Percentiles rank a stretch among this genome's conserved stretches.
Evolutionary conservation across 2,329 filamentous ascomycete genomes (phyloP).

Genomic region (Aspergillaceae sp.): DNA sequence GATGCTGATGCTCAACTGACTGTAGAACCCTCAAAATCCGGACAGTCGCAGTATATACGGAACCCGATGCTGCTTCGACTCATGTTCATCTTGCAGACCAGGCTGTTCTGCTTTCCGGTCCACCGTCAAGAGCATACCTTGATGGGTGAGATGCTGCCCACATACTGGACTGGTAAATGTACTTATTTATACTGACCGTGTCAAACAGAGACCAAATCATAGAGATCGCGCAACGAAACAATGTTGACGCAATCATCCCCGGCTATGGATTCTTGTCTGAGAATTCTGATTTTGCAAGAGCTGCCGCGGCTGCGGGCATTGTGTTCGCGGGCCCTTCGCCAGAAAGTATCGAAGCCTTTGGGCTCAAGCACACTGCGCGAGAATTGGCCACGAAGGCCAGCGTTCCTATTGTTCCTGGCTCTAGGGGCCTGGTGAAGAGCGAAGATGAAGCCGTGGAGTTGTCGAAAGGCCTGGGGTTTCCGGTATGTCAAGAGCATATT

Average conservation of each 20-base stretch:
- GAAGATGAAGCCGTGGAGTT: slow-evolving; percentile 41
- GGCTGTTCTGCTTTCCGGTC: slow-evolving; percentile 42
- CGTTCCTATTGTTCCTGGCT: slow-evolving; percentile 49
- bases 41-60: slow-evolving; percentile 52
- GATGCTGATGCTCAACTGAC: not conserved
- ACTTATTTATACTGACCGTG: not conserved
- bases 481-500: slow-evolving; percentile 23
- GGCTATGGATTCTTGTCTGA: slow-evolving; percentile 62
- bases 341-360: slow-evolving; percentile 47
- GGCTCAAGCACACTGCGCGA: slow-evolving; percentile 51
- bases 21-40: slow-evolving; percentile 37
- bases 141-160: slow-evolving; percentile 25
- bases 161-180: too few species aligned
- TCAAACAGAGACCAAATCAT: slow-evolving; percentile 31
- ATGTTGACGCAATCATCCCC: slow-evolving; percentile 53
- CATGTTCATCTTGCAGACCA: slow-evolving; percentile 49
- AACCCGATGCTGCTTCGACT: slow-evolving; percentile 46
- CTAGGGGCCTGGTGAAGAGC: slow-evolving; percentile 39
- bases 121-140: slow-evolving; percentile 43
- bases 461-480: slow-evolving; percentile 41
- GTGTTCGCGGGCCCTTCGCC: slow-evolving; percentile 53
- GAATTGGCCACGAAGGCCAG: slow-evolving; percentile 45
- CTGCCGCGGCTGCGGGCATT: slow-evolving; percentile 47
- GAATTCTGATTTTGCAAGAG: slow-evolving; percentile 52
- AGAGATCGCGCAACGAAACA: slow-evolving; percentile 41